Base-by-base conservation (phyloP, 139 green algal species). In the Deuterostichococcus epilithicus region DNA sequence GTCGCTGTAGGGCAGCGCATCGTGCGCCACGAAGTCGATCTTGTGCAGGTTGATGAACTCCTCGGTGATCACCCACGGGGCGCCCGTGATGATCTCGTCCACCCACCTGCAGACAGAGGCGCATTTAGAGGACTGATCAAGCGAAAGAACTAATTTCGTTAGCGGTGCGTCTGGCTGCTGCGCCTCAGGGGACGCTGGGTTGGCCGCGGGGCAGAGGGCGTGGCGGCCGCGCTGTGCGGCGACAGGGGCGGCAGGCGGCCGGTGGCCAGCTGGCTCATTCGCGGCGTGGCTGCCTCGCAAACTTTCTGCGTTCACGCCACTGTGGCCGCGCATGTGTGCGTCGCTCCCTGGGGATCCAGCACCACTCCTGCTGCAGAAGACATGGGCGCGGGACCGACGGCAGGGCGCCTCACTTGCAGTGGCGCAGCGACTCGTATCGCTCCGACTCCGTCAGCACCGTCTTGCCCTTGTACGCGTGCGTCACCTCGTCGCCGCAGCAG, bases 11-110 rank as follows among this genome's bases (percentile, higher is more conserved):
- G 93, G 93, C 73, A 97, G 83, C 33, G 91, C 94, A 77, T 97
- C 93, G 78, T 97, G 93, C 1, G 93, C 89, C 22, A 97, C 93
- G 80, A 85, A 97, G 80, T 97, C 92, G 70, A 97, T 97, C 47
- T 87, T 80, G 84, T 97, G 86, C 68, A 83, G 78, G n/a, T 92
- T 82, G 10, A 97, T 69, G 66, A 97, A 97, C 26, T 93, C 92
- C n/a, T 83, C 44, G 0, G 83, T 94, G 52, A 97, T 84, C 5
- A 97, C 89, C 93, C 93, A 97, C 1, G 93, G 93, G 1, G 92
- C 93, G 69, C 96, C 84, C 18, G 72, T 72, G 0, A 97, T 39
- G 1, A 97, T 89, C 79, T 97, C 90, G 74, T 97, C 93, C 70
- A 97, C 93, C 93, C 93, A 97, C 77, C 88, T 97, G 74, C 73